phyloP scores from a whole-genome alignment of 306 rosid genomes.

The Prunus mongolica region DNA sequence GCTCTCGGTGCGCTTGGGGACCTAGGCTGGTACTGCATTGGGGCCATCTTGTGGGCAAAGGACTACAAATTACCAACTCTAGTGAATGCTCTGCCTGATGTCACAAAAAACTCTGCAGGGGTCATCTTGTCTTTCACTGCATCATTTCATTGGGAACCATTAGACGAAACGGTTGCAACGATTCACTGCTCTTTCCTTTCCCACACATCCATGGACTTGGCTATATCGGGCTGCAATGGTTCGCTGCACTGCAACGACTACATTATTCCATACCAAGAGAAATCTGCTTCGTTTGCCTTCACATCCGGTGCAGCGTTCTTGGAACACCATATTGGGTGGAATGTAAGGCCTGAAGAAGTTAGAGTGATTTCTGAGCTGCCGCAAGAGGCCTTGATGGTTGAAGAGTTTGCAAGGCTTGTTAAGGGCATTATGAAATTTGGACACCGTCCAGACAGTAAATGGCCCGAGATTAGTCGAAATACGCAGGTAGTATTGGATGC shows the following conservation, averaged over 20 bases:
- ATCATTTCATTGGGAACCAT: constrained; percentile 55
- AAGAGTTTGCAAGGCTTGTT: constrained; percentile 53
- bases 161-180: constrained; percentile 38
- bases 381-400: constrained; percentile 77
- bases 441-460: constrained; percentile 38
- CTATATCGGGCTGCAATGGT: constrained; percentile 52
- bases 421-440: constrained; percentile 35
- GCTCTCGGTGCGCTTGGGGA: constrained; percentile 72
- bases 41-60: constrained; percentile 72
- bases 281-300: constrained; percentile 48
- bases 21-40: constrained; percentile 76
- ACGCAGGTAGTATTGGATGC: constrained; percentile 71
- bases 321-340: constrained; percentile 67
- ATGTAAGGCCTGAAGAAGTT: constrained; percentile 46
- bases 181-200: constrained; percentile 70
- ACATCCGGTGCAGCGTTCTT: constrained; percentile 50
- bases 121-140: constrained; percentile 61
- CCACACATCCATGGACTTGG: constrained; percentile 57
- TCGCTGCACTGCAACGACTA: constrained; percentile 52
- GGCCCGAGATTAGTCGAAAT: constrained; percentile 66
- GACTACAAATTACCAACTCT: constrained; percentile 51
- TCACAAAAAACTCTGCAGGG: constrained; percentile 39
- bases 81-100: constrained; percentile 52
- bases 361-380: constrained; percentile 46
- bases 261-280: constrained; percentile 58